Evolutionary conservation across 176 grass and related monocot species (phyloP).

Genomic region (Triticum turgidum): DNA sequence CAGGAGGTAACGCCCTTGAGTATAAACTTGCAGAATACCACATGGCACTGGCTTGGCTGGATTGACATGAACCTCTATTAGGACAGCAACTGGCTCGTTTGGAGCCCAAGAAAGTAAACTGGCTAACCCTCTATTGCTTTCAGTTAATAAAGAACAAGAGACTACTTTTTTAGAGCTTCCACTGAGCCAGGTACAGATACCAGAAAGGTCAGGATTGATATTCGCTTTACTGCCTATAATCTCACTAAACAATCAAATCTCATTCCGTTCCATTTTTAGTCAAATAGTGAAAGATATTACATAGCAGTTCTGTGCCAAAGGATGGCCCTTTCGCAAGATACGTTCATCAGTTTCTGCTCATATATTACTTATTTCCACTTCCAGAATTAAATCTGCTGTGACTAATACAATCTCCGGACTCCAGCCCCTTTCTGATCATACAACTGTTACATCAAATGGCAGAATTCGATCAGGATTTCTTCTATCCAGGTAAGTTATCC

Average conservation of each 20-base stretch:
- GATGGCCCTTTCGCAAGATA: neutral
- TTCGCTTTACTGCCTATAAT: no score
- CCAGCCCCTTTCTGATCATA: slow-evolving; percentile 18
- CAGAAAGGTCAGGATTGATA: no score
- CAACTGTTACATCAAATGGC: slow-evolving; percentile 28
- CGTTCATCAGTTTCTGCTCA: neutral
- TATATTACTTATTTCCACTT: slow-evolving; percentile 7
- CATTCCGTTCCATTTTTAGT: no score
- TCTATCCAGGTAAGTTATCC: slow-evolving; percentile 38
- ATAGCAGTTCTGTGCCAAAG: neutral
- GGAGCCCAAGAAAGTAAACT: neutral
- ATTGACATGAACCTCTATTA: neutral
- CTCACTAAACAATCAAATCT: no score
- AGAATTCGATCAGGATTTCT: slow-evolving; percentile 40
- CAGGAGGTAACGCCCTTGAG: neutral
- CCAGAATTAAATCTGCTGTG: neutral
- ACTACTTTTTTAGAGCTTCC: neutral
- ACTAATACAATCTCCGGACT: slow-evolving; percentile 22
- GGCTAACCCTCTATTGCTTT: neutral
- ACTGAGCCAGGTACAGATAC: neutral
- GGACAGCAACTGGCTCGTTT: neutral
- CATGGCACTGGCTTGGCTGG: no score
- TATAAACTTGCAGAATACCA: slow-evolving; percentile 16
- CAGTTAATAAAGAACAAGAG: neutral
- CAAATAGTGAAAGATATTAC: no score